Evolutionary conservation across 495 filamentous ascomycete genomes (phyloP), one percentile per base, ranked within the genome.

Genomic region (Daldinia vernicosa): DNA sequence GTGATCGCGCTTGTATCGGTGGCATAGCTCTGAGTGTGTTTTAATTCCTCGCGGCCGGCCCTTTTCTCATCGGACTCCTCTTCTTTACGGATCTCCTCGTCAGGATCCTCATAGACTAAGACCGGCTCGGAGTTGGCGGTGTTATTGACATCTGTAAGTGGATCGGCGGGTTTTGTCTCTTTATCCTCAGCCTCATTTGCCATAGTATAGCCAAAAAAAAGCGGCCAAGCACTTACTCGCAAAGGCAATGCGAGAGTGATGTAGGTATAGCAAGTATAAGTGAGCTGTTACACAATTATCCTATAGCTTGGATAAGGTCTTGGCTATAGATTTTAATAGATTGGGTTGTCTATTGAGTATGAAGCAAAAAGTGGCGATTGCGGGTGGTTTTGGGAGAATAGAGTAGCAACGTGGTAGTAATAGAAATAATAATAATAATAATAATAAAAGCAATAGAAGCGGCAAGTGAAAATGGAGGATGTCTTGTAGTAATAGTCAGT

Each of bases 1-100:
- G 69, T 70, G n/a, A 76, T 59, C 1, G 77, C 78, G 70, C 81
- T 86, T 27, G 78, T 76, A 6, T 82, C 82, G 19, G 85, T 85
- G 19, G 78, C 80, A 74, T 77, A 74, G 60, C 80, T 86, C 51
- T 77, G 78, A 30, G 78, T 76, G 54, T 79, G 83, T 61, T 77
- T 76, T 62, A 86, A 62, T 60, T 82, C 69, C 6, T 76, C 75
- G 39, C 73, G 60, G 54, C 60, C 52, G 24, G 39, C 64, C 11
- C 61, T 69, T 22, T 75, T 70, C n/a, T 74, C 72, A 33, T 74
- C 54, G 24, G 72, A 64, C 28, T 77, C 76, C 43, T 74, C 75
- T 22, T 63, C 53, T 60, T 28, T 76, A 39, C 63, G 74, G 40
- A 75, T 75, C 60, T 75, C 70, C 53, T 77, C 66, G 15, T 76